Base-by-base conservation (phyloP, 352 stramenopile species). In the Phytophthora hybrid region DNA sequence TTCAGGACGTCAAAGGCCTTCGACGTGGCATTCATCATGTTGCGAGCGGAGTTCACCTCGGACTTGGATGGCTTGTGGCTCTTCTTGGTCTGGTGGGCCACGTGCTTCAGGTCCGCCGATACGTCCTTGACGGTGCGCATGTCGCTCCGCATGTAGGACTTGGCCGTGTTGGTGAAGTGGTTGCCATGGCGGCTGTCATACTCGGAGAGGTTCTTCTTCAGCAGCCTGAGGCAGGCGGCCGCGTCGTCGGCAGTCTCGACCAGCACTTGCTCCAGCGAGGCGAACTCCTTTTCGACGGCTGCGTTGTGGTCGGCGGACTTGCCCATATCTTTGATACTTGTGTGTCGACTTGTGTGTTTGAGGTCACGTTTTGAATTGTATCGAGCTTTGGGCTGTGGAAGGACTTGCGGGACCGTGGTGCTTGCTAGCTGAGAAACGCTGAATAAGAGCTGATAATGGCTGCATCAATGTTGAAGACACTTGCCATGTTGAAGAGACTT, bases 161-260 rank as follows among this genome's bases (percentile, higher is more conserved):
- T 72, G 54, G 71, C 57, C 37, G 66, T 68, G 41, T 65, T 39
- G 16, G 58, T 6, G 32, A 75, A 34, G 26, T 63, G 59, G 55
- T 75, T 62, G 39, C 57, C 60, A 47, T 78, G 59, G 3, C 59
- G 71, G 21, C 46, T 69, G 21, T 78, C 71, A 41, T 69, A 75
- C 5, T 69, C 71, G 4, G 71, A 63, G 31, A 78, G 19, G 14
- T 69, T 78, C 55, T 54, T 78, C 57, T 78, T 78, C 0, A 78
- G 56, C 31, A 59, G 11, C 31, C 63, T 64, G 8, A 78, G 71
- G 26, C 71, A 78, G 23, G 32, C 56, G 16, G 51, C 54, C 18
- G 56, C 60, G 19, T 78, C 66, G 32, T 75, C 46, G 2, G 66
- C 61, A 56, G 60, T 74, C n/a, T 68, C 21, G 8, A 59, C 23